phyloP scores from a whole-genome alignment of 192 early-diverging fungal species.

The Coemansia sp. region DNA sequence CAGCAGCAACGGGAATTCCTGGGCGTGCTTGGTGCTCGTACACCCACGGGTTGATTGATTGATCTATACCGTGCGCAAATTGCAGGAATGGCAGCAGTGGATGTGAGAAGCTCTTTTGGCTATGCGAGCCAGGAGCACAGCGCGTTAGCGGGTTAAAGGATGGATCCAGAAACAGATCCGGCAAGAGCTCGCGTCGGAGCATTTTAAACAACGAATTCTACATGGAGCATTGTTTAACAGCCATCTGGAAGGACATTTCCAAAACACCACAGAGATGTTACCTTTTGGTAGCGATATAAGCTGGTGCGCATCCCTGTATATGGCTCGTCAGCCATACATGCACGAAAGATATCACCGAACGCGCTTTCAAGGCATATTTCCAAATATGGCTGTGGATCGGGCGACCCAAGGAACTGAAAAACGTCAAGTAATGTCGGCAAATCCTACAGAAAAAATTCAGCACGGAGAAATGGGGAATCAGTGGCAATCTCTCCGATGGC shows the following conservation, averaged over 20 bases:
- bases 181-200: constrained; percentile 63
- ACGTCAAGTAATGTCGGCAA: constrained; percentile 41
- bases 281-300: constrained; percentile 61
- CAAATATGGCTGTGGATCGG: constrained; percentile 29
- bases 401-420: constrained; percentile 45
- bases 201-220: constrained; percentile 67
- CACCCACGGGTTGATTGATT: constrained; percentile 30
- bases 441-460: constrained; percentile 7
- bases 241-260: too few species aligned
- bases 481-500: not conserved
- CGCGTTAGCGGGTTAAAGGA: constrained; percentile 22
- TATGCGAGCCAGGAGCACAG: too few species aligned
- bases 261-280: not conserved
- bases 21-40: constrained; percentile 21
- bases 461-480: constrained; percentile 1
- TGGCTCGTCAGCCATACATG: constrained; percentile 12
- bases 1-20: constrained; percentile 28
- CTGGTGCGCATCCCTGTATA: constrained; percentile 52
- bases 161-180: constrained; percentile 57
- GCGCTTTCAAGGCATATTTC: constrained; percentile 28
- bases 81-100: constrained; percentile 46
- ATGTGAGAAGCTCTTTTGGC: constrained; percentile 7
- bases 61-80: constrained; percentile 31
- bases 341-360: constrained; percentile 43
- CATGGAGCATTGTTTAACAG: not conserved